Percentiles rank a stretch among this genome's conserved stretches.
These are phyloP conservation scores for Candida endomychidarum DNA, from an alignment of 805 yeast species.

Conservation along the genomic window DNA sequence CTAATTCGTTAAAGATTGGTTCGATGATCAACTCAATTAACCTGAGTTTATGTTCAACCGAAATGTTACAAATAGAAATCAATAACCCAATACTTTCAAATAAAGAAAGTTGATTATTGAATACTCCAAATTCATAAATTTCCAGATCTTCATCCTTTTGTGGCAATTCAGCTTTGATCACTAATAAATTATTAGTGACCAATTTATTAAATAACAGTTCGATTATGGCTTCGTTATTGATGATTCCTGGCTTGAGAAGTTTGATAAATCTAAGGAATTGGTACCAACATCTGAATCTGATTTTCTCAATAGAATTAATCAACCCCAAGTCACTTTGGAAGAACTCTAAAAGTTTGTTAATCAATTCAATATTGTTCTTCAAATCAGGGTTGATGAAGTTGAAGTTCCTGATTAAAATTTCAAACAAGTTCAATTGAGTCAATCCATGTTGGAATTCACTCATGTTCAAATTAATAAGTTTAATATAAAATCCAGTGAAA, in stretches of 20 bases:
- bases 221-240: slow-evolving; percentile 44
- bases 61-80: slow-evolving; percentile 46
- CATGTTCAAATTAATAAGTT: slow-evolving; percentile 49
- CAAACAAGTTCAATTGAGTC: slow-evolving; percentile 80
- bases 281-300: slow-evolving; percentile 87
- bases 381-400: slow-evolving; percentile 49
- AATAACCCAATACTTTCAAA: slow-evolving; percentile 86
- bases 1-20: slow-evolving; percentile 73
- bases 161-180: slow-evolving; percentile 58
- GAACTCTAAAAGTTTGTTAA: slow-evolving; percentile 65
- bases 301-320: slow-evolving; percentile 70
- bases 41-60: slow-evolving; percentile 33
- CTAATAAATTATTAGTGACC: slow-evolving; percentile 51
- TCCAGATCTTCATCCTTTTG: slow-evolving; percentile 57
- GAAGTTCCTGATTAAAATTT: slow-evolving; percentile 78
- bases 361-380: slow-evolving; percentile 27
- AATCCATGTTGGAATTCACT: slow-evolving; percentile 66
- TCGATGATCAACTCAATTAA: slow-evolving; percentile 66
- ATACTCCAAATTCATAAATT: slow-evolving; percentile 49
- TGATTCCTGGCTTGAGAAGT: slow-evolving; percentile 58
- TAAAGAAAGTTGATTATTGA: slow-evolving; percentile 76
- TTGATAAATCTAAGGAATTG: slow-evolving; percentile 80
- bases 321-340: slow-evolving; percentile 82
- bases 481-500: slow-evolving; percentile 60
- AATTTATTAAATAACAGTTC: slow-evolving; percentile 61